phyloP scores from a whole-genome alignment of 768 basidiomycete genomes.

The Coprinopsis sp. region DNA sequence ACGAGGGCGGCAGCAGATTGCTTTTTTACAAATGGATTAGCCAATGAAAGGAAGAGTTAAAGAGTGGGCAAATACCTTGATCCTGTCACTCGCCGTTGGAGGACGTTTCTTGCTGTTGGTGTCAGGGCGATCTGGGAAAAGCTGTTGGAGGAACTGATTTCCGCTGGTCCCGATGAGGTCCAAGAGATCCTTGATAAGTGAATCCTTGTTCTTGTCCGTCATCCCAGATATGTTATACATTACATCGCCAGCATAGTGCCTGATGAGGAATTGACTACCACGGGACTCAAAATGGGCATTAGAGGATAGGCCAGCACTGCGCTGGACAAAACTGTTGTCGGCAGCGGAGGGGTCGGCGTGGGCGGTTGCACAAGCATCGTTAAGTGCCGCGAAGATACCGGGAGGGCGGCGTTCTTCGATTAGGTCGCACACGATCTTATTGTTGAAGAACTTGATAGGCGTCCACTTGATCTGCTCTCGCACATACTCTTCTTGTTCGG shows the following conservation, averaged over 20 bases:
- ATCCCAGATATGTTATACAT: conserved; percentile 97
- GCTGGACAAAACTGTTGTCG: conserved; percentile 94
- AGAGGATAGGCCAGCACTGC: conserved; percentile 71
- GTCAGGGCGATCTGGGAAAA: conserved; percentile 95
- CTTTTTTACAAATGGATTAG: no score
- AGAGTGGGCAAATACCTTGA: conserved; percentile 58
- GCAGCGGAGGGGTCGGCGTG: conserved; percentile 96
- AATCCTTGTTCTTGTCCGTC: conserved; percentile 99
- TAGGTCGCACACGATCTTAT: conserved; percentile 96
- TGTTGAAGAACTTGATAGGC: conserved; percentile 98
- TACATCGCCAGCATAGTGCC: conserved; percentile 97
- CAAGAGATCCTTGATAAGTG: conserved; percentile 88
- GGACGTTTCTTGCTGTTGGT: conserved; percentile 97
- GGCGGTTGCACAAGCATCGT: conserved; percentile 98
- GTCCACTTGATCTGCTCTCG: conserved; percentile 99
- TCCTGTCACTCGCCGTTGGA: conserved; percentile 96
- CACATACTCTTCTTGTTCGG: conserved; percentile 99
- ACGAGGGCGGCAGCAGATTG: conserved; percentile 93
- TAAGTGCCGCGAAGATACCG: conserved; percentile 95
- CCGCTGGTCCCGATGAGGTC: conserved; percentile 79
- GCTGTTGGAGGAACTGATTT: conserved; percentile 78
- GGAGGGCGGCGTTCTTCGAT: conserved; percentile 96
- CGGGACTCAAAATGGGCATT: conserved; percentile 95
- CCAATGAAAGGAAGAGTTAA: neutral
- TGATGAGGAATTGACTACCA: conserved; percentile 90